Percentiles rank a stretch among this genome's conserved stretches.
phyloP scores from a whole-genome alignment of 2,329 filamentous ascomycete species.

The Metarhizium anisopliae region DNA sequence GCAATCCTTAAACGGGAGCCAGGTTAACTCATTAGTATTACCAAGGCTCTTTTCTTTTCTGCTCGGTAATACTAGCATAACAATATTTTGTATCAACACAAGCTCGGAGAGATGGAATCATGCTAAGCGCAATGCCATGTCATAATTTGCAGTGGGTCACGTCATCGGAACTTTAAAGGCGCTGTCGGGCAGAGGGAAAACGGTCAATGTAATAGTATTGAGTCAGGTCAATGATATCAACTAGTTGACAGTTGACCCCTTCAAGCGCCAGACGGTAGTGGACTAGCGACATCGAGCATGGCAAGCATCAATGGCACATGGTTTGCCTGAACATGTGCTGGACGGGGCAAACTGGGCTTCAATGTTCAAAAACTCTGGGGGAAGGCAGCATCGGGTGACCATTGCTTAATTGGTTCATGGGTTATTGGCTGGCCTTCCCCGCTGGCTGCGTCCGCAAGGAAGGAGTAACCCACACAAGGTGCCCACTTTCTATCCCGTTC shows the following conservation, averaged over 20 bases:
- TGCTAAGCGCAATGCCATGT: neutral
- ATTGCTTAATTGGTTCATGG: neutral
- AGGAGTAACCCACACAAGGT: neutral
- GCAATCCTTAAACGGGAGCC: too few relatives aligned
- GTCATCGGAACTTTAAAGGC: too few relatives aligned
- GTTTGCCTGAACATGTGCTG: neutral
- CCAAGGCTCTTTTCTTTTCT: too few relatives aligned
- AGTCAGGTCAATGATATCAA: too few relatives aligned
- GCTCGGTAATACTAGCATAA: too few relatives aligned
- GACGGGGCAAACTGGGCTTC: neutral
- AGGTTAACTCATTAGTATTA: too few relatives aligned
- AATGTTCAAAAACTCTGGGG: neutral
- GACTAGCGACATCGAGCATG: neutral
- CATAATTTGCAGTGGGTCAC: too few relatives aligned
- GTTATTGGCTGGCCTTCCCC: neutral
- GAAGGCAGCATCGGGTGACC: neutral
- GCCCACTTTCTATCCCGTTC: neutral
- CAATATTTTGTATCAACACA: neutral
- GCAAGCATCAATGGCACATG: neutral
- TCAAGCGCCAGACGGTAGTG: too few relatives aligned
- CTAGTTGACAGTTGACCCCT: too few relatives aligned
- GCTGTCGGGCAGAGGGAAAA: too few relatives aligned
- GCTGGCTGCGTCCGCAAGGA: neutral
- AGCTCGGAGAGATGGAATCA: neutral
- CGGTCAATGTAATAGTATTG: too few relatives aligned